Evolutionary conservation across 2,329 filamentous ascomycete genomes (phyloP).

Genomic region (Blastomyces percursus): DNA sequence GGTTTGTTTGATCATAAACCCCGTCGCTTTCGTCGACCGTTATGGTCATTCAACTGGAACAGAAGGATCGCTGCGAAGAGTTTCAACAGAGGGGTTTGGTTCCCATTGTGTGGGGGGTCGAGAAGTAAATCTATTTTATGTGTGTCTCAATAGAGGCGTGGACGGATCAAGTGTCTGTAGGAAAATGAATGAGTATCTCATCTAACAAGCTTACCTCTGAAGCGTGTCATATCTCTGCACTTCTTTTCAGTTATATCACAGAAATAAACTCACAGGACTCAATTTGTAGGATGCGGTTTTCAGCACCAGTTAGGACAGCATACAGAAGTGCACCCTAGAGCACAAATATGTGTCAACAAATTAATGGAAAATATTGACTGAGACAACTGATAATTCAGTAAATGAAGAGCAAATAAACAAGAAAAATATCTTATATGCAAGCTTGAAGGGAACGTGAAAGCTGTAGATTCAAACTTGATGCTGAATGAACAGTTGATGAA

Average conservation of each 20-base stretch:
- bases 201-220: background rate
- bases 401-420: background rate
- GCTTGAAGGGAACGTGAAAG: background rate
- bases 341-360: background rate
- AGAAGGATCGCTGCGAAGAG: background rate
- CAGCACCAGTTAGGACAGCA: background rate
- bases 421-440: background rate
- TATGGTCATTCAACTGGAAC: background rate
- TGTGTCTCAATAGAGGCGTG: background rate
- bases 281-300: background rate
- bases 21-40: conserved; percentile 8
- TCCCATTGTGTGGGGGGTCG: background rate
- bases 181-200: background rate
- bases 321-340: background rate
- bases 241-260: background rate
- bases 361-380: background rate
- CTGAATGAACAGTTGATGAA: background rate
- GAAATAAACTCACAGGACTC: background rate
- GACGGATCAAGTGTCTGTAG: background rate
- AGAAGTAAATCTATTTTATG: background rate
- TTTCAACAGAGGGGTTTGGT: background rate
- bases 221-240: background rate
- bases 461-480: background rate
- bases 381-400: background rate
- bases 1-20: background rate